Conservation (phyloP, 768 basidiomycete species). For the Rhodotorula babjevae region DNA sequence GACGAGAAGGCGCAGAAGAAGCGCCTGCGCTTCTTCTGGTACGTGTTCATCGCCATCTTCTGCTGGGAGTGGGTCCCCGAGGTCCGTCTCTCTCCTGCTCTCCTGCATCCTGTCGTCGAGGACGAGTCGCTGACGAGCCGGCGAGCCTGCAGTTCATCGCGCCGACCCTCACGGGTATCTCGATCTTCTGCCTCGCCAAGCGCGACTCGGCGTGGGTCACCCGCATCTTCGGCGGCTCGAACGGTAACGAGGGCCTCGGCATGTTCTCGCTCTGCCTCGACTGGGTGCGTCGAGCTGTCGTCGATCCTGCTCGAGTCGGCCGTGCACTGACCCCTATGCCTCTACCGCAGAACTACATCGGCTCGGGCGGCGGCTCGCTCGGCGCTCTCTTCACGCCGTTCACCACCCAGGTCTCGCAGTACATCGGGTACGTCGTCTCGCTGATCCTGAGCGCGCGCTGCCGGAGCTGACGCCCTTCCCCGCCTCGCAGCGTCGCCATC, state of each 20-base stretch:
- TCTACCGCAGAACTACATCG: conserved; percentile 10
- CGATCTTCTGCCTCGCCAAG: conserved; percentile 48
- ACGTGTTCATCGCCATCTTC: conserved; percentile 44
- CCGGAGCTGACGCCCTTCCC: no score
- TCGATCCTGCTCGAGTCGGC: rapidly evolving
- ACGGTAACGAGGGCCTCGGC: conserved; percentile 44
- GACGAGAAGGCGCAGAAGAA: conserved; percentile 41
- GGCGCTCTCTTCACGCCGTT: conserved; percentile 46
- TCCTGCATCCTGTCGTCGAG: neutral
- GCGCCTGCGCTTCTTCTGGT: conserved; percentile 45
- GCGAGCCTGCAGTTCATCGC: conserved; percentile 42
- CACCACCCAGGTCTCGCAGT: conserved; percentile 42
- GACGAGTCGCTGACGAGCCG: neutral
- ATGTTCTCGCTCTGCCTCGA: conserved; percentile 41
- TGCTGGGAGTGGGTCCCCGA: conserved; percentile 32
- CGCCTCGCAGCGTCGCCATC: neutral
- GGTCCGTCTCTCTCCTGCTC: neutral
- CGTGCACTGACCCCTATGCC: neutral
- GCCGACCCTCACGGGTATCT: conserved; percentile 39
- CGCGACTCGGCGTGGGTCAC: conserved; percentile 45
- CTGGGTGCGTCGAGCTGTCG: conserved; percentile 13
- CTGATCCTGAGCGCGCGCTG: neutral
- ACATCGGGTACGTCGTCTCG: conserved; percentile 29
- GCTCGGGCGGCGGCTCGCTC: conserved; percentile 37
- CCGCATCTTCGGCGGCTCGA: conserved; percentile 42